These are phyloP conservation scores for Cyclostephanos tholiformis DNA, from an alignment of 108 stramenopile species.

Conservation along the genomic window DNA sequence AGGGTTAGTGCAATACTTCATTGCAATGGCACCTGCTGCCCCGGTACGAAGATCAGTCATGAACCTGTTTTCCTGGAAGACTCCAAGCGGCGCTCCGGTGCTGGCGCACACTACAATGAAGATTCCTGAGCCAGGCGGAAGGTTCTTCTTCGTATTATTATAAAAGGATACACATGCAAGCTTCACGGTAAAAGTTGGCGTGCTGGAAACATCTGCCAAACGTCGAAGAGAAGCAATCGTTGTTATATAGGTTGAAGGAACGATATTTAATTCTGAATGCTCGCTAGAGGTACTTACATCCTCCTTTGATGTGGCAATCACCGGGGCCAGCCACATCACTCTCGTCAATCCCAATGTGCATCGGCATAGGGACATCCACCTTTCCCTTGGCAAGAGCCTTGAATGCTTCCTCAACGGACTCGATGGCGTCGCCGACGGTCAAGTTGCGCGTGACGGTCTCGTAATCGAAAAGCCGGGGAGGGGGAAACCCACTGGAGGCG, in stretches of 20 bases:
- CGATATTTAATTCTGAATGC: not conserved
- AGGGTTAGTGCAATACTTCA: conserved; percentile 81
- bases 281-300: conserved; percentile 29
- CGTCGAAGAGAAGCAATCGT: not conserved
- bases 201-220: conserved; percentile 56
- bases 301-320: conserved; percentile 93
- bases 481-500: conserved; percentile 60
- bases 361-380: conserved; percentile 96
- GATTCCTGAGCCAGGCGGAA: conserved; percentile 88
- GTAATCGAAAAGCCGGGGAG: conserved; percentile 84
- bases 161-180: conserved; percentile 89
- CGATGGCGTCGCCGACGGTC: conserved; percentile 82
- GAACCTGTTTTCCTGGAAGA: conserved; percentile 94
- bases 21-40: conserved; percentile 88
- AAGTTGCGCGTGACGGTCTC: conserved; percentile 80
- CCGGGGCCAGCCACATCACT: conserved; percentile 85
- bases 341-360: conserved; percentile 95
- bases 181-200: conserved; percentile 90
- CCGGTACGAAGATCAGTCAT: conserved; percentile 96
- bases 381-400: conserved; percentile 83
- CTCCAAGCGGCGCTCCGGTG: conserved; percentile 86
- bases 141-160: conserved; percentile 86
- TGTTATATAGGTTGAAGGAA: not conserved
- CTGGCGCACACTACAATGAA: conserved; percentile 92
- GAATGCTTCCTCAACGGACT: conserved; percentile 88